phyloP scores from a whole-genome alignment of 108 stramenopile species.

The Parietichytrium sp. region DNA sequence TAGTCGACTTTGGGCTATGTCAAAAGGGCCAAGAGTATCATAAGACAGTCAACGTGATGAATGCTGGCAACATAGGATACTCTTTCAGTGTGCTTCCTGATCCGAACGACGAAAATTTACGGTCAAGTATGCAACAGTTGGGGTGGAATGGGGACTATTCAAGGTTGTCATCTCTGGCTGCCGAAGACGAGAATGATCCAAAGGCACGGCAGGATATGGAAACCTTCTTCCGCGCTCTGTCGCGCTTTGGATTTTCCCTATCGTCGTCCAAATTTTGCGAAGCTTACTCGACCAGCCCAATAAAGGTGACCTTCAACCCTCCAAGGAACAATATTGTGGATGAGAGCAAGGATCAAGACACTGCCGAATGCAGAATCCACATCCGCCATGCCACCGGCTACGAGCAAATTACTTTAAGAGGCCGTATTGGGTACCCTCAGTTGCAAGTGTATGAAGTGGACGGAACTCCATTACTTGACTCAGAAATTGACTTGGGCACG shows the following conservation, averaged over 20 bases:
- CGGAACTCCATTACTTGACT: neutral
- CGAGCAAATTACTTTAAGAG: constrained; percentile 9
- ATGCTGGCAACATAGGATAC: neutral
- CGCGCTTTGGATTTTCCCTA: neutral
- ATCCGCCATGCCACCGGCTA: neutral
- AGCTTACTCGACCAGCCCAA: neutral
- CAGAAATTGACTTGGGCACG: neutral
- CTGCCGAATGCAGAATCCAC: too few species aligned
- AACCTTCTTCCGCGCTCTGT: neutral
- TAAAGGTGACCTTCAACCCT: neutral
- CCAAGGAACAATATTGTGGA: neutral
- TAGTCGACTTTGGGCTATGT: constrained; percentile 19
- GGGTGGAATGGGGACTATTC: too few species aligned
- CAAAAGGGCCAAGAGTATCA: neutral
- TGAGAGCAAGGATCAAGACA: neutral
- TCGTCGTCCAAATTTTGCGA: neutral
- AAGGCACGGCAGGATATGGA: neutral
- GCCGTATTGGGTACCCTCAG: neutral
- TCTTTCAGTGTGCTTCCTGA: neutral
- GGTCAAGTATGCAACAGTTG: neutral
- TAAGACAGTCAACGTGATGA: neutral
- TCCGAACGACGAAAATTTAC: neutral
- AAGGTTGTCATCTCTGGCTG: neutral
- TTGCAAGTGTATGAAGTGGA: neutral
- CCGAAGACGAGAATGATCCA: neutral